These are phyloP conservation scores for Pulicaria dysenterica DNA, from an alignment of 129 eudicot species.

Conservation along the genomic window DNA sequence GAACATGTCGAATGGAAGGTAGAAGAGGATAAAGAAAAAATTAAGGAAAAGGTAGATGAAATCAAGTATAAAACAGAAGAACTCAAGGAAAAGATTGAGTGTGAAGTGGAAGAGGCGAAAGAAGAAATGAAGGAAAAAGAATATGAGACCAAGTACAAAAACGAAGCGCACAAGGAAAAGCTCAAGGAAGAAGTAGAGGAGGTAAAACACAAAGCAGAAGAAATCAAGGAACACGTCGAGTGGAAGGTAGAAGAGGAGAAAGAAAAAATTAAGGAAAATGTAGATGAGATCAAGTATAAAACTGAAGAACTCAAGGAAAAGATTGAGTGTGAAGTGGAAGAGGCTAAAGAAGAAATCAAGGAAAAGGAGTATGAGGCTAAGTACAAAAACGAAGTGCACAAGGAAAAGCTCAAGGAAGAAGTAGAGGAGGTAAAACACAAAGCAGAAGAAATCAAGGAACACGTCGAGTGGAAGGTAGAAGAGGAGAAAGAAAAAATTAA, in stretches of 20 bases:
- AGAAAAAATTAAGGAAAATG: constrained; percentile 10
- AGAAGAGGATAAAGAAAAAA: constrained; percentile 27
- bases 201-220: constrained; percentile 24
- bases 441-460: constrained; percentile 18
- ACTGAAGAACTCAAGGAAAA: constrained; percentile 22
- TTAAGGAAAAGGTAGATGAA: constrained; percentile 22
- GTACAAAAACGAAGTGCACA: constrained; percentile 26
- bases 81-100: constrained; percentile 31
- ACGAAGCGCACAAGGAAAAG: constrained; percentile 18
- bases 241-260: constrained; percentile 24
- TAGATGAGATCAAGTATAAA: constrained; percentile 8
- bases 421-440: constrained; percentile 24
- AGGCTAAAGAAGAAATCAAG: constrained; percentile 21
- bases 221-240: not conserved
- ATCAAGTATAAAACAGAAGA: constrained; percentile 21
- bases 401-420: constrained; percentile 23
- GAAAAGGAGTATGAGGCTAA: constrained; percentile 25
- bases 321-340: constrained; percentile 26
- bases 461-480: constrained; percentile 29
- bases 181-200: constrained; percentile 26
- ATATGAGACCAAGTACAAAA: constrained; percentile 20
- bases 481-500: constrained; percentile 27
- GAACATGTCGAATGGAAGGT: constrained; percentile 25
- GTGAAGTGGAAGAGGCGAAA: constrained; percentile 30
- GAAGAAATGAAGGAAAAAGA: constrained; percentile 28